These are phyloP conservation scores for Termitomyces sp. DNA, from an alignment of 768 basidiomycete genomes.

Conservation along the genomic window DNA sequence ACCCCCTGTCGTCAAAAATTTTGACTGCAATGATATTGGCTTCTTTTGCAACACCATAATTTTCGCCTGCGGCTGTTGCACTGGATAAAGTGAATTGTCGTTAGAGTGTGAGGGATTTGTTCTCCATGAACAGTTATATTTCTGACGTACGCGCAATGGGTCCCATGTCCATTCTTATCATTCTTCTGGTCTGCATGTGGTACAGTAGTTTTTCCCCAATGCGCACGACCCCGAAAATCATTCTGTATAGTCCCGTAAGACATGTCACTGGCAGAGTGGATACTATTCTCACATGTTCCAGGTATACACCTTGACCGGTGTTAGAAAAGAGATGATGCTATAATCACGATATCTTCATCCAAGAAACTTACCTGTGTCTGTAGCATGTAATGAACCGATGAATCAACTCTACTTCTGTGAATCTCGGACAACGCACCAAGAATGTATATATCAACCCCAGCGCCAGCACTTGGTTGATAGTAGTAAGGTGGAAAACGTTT, in stretches of 20 bases:
- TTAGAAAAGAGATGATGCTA: background rate
- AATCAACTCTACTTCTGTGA: background rate
- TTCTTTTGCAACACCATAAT: background rate
- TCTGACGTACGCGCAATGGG: background rate
- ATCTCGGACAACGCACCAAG: background rate
- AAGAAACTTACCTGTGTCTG: background rate
- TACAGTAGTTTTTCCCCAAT: background rate
- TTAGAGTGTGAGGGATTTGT: background rate
- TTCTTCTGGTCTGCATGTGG: background rate
- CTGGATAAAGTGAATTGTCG: background rate
- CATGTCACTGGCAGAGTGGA: background rate
- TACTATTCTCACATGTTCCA: background rate
- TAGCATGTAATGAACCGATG: background rate
- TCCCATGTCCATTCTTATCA: background rate
- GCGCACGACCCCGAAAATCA: background rate
- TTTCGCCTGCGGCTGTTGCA: background rate
- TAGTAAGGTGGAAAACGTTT: no score
- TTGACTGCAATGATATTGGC: background rate
- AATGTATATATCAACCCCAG: background rate
- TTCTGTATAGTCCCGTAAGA: background rate
- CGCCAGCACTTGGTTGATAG: background rate
- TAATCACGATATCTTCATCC: background rate
- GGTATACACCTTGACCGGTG: background rate
- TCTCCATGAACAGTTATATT: no score
- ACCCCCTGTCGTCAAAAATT: background rate